phyloP scores from a whole-genome alignment of 108 stramenopile genomes.

The Cyclotella atomus region DNA sequence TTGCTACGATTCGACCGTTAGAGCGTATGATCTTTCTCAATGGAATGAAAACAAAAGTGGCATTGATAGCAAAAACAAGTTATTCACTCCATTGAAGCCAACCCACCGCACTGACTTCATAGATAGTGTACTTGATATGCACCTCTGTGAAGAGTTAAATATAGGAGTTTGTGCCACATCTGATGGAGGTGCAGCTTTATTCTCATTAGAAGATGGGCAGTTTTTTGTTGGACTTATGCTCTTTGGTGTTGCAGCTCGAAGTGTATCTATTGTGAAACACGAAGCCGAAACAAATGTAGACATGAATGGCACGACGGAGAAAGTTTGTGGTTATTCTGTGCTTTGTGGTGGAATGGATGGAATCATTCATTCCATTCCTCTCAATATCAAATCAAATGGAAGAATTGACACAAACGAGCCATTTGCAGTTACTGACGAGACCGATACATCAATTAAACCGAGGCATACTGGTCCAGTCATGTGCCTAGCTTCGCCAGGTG shows the following conservation, averaged over 20 bases:
- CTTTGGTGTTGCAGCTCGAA: slow-evolving; percentile 39
- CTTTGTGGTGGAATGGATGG: slow-evolving; percentile 57
- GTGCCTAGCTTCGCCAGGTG: slow-evolving; percentile 52
- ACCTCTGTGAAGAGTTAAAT: slow-evolving; percentile 47
- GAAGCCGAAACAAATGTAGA: slow-evolving; percentile 1
- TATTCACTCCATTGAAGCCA: slow-evolving; percentile 20
- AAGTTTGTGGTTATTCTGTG: slow-evolving; percentile 34
- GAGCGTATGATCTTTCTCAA: slow-evolving; percentile 40
- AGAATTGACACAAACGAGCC: slow-evolving; percentile 36
- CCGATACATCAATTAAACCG: slow-evolving; percentile 44
- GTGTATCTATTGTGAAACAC: slow-evolving; percentile 50
- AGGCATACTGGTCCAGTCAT: slow-evolving; percentile 56
- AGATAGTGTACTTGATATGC: slow-evolving; percentile 41
- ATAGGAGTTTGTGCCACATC: slow-evolving; percentile 57
- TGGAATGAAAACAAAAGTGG: slow-evolving; percentile 2
- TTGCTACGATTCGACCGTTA: slow-evolving; percentile 52
- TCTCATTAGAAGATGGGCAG: slow-evolving; percentile 50
- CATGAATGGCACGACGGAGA: background rate
- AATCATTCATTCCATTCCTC: slow-evolving; percentile 39
- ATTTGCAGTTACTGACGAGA: slow-evolving; percentile 23
- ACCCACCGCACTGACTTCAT: slow-evolving; percentile 29
- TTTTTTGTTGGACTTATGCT: slow-evolving; percentile 52
- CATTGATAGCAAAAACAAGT: background rate
- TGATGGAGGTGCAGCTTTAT: slow-evolving; percentile 51
- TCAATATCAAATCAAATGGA: slow-evolving; percentile 33